Conservation (phyloP, 768 basidiomycete genomes). For the Dioszegia hungarica region DNA sequence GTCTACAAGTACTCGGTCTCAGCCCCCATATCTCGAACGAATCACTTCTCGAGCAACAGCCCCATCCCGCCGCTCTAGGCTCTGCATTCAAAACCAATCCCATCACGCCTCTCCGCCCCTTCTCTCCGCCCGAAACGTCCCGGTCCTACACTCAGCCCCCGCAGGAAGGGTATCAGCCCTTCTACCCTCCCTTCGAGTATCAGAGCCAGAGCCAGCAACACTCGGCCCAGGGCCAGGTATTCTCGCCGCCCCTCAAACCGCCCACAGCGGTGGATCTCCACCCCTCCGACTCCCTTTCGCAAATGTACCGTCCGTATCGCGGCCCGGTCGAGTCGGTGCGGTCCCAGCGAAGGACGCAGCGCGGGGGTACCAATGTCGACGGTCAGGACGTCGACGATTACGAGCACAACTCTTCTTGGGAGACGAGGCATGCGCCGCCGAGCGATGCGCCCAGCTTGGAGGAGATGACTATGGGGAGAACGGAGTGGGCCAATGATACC, state of each 20-base stretch:
- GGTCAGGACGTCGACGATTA: neutral
- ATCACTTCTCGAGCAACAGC: neutral
- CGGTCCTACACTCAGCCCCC: neutral
- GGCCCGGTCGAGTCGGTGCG: constrained; percentile 14
- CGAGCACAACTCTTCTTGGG: constrained; percentile 7
- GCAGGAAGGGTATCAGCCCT: neutral
- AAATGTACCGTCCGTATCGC: constrained; percentile 33
- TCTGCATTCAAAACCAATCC: constrained; percentile 8
- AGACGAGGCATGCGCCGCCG: constrained; percentile 1
- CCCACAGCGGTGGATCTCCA: constrained; percentile 22
- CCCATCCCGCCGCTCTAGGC: neutral
- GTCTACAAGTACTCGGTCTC: constrained; percentile 15
- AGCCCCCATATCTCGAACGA: constrained; percentile 5
- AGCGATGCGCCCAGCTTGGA: constrained; percentile 14
- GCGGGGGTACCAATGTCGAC: constrained; percentile 41
- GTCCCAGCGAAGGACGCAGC: neutral
- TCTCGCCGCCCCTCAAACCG: neutral
- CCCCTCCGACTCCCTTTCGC: constrained; percentile 26
- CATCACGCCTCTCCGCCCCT: neutral
- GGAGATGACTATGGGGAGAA: constrained; percentile 21
- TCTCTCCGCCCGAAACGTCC: constrained; percentile 2
- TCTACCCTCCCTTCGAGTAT: neutral
- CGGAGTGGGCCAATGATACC: constrained; percentile 25
- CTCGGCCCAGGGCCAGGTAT: constrained; percentile 1
- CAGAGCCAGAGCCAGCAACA: constrained; percentile 5